phyloP scores from a whole-genome alignment of 176 grass and related monocot genomes.

The Elaeis guineensis region DNA sequence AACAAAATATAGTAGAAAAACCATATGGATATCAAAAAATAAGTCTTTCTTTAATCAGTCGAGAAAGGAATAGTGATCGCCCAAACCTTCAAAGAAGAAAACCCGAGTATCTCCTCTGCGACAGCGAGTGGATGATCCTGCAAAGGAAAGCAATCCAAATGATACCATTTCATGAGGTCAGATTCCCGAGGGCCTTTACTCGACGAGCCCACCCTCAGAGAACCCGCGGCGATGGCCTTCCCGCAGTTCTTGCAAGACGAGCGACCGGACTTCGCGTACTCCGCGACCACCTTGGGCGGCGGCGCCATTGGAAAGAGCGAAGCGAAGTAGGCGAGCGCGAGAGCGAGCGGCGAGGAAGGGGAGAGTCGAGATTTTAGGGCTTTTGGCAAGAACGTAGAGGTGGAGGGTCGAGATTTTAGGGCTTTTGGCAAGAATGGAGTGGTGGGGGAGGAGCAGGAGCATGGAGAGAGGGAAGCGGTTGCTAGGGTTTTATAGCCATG shows the following conservation, averaged over 20 bases:
- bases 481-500: neutral
- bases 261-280: slow-evolving; percentile 73
- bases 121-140: slow-evolving; percentile 26
- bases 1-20: neutral
- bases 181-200: slow-evolving; percentile 41
- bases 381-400: slow-evolving; percentile 15
- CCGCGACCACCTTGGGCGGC: slow-evolving; percentile 29
- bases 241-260: slow-evolving; percentile 69
- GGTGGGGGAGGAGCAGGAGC: neutral
- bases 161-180: slow-evolving; percentile 58
- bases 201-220: slow-evolving; percentile 52
- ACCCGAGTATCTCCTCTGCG: slow-evolving; percentile 51
- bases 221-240: slow-evolving; percentile 37
- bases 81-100: slow-evolving; percentile 61
- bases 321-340: slow-evolving; percentile 5
- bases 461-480: neutral
- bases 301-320: slow-evolving; percentile 21
- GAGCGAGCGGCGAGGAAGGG: neutral
- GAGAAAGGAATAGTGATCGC: neutral
- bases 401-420: neutral
- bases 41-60: neutral
- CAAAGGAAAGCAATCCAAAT: slow-evolving; percentile 63
- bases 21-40: neutral
- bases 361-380: neutral
- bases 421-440: slow-evolving; percentile 14